Conservation (phyloP, 495 filamentous ascomycete genomes). For the Pyrenopolyporus hunteri region DNA sequence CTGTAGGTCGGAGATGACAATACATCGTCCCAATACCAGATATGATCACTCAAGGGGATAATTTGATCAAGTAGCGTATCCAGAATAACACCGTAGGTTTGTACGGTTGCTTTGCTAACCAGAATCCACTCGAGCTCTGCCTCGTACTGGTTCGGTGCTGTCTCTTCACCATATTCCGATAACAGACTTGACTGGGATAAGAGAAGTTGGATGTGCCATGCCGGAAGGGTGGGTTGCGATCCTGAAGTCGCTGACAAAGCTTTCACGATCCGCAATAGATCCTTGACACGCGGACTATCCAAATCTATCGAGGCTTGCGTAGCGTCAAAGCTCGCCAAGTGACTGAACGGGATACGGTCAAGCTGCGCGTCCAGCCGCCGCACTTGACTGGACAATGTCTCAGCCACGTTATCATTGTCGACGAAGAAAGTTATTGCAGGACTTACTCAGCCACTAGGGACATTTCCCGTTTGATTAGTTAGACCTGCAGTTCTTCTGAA, state of each 20-base stretch:
- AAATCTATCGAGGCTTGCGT: slow-evolving; percentile 38
- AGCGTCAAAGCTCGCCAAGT: slow-evolving; percentile 44
- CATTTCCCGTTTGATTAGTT: slow-evolving; percentile 52
- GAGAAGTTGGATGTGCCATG: slow-evolving; percentile 60
- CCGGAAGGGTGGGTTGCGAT: slow-evolving; percentile 57
- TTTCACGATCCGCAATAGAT: slow-evolving; percentile 69
- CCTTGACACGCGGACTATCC: slow-evolving; percentile 49
- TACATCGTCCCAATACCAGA: slow-evolving; percentile 91
- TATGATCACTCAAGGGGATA: slow-evolving; percentile 79
- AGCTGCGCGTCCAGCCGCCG: slow-evolving; percentile 78
- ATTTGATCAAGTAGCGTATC: slow-evolving; percentile 77
- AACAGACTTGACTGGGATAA: slow-evolving; percentile 62
- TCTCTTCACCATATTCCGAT: slow-evolving; percentile 39
- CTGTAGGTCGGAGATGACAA: slow-evolving; percentile 73
- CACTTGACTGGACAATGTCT: slow-evolving; percentile 66
- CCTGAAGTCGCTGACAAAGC: slow-evolving; percentile 69
- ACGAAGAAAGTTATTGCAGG: slow-evolving; percentile 13
- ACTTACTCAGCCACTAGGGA: slow-evolving; percentile 72
- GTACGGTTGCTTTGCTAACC: slow-evolving; percentile 82
- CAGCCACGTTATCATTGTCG: slow-evolving; percentile 16
- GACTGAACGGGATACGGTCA: slow-evolving; percentile 65
- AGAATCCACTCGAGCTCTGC: slow-evolving; percentile 86
- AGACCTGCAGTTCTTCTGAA: slow-evolving; percentile 6
- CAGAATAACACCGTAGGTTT: slow-evolving; percentile 79
- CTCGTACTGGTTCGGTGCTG: slow-evolving; percentile 56